Percentiles rank a stretch among this genome's conserved stretches.
Conservation (phyloP, 2,329 filamentous ascomycete species). For the Aspergillus latus region DNA sequence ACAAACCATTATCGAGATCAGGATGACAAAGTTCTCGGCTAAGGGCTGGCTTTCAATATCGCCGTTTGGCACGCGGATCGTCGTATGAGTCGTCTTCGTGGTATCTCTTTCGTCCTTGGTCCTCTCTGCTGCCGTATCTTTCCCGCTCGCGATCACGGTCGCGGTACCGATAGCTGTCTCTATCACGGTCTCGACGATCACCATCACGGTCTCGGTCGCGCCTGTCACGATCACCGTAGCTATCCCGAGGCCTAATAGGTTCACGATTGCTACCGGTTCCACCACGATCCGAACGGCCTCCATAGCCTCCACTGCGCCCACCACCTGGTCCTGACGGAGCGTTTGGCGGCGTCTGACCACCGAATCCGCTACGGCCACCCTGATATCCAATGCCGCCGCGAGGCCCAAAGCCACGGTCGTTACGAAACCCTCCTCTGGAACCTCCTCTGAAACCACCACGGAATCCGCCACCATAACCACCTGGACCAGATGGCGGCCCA, state of each 20-base stretch:
- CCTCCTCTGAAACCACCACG: slow-evolving; percentile 58
- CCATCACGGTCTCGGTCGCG: slow-evolving; percentile 47
- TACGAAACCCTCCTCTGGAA: slow-evolving; percentile 51
- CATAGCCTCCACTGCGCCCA: slow-evolving; percentile 54
- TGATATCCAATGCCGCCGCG: slow-evolving; percentile 58
- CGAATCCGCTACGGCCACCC: slow-evolving; percentile 55
- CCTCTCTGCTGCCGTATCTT: slow-evolving; percentile 51
- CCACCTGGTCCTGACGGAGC: slow-evolving; percentile 56
- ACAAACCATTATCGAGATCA: slow-evolving; percentile 35
- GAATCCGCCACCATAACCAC: slow-evolving; percentile 57
- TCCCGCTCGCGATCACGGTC: slow-evolving; percentile 47
- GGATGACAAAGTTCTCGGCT: slow-evolving; percentile 18
- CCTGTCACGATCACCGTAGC: slow-evolving; percentile 51
- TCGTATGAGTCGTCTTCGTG: slow-evolving; percentile 80
- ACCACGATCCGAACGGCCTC: slow-evolving; percentile 53
- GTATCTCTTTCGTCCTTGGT: slow-evolving; percentile 62
- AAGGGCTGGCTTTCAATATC: too few relatives aligned
- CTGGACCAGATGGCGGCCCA: slow-evolving; percentile 56
- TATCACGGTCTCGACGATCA: slow-evolving; percentile 56
- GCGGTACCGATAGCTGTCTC: slow-evolving; percentile 50
- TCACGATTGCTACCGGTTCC: slow-evolving; percentile 78
- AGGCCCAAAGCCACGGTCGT: slow-evolving; percentile 52
- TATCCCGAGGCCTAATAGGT: slow-evolving; percentile 69
- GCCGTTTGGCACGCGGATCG: slow-evolving; percentile 63
- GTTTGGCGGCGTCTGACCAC: slow-evolving; percentile 50